A percentile compares a stretch with the other conserved stretches of the same genome.
phyloP scores from a whole-genome alignment of 441 rosid species.

The Populus tomentosa region DNA sequence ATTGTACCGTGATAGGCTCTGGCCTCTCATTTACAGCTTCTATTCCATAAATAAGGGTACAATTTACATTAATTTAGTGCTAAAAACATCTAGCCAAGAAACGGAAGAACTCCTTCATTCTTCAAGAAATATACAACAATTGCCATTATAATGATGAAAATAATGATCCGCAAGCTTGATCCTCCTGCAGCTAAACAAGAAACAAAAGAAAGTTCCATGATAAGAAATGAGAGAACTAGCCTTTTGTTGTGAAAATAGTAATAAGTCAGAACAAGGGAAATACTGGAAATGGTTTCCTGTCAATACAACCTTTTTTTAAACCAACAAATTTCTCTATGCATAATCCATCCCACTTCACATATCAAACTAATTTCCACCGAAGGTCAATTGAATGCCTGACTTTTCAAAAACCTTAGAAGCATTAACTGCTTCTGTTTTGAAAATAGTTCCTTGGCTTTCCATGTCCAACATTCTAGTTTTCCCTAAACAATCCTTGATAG shows the following conservation, averaged over 20 bases:
- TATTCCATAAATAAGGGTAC: not conserved
- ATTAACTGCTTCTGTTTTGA: not conserved
- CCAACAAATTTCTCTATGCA: not conserved
- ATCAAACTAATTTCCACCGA: not conserved
- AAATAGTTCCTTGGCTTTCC: not conserved
- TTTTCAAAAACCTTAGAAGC: not conserved
- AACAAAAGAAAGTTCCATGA: not conserved
- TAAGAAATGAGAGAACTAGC: not conserved
- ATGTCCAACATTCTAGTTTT: not conserved
- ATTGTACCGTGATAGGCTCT: not conserved
- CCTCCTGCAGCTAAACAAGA: conserved; percentile 39
- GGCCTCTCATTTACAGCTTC: not conserved
- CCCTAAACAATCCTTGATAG: not conserved
- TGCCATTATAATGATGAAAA: conserved; percentile 41
- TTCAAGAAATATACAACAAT: conserved; percentile 41
- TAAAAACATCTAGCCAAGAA: conserved; percentile 19
- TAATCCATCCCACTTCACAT: not conserved
- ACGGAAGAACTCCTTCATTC: conserved; percentile 31
- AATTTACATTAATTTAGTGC: conserved; percentile 5
- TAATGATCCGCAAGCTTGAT: conserved; percentile 36
- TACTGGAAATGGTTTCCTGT: not conserved
- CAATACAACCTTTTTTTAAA: not conserved
- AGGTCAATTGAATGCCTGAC: not conserved
- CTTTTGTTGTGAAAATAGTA: not conserved
- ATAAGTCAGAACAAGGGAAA: not conserved